Evolutionary conservation across 495 filamentous ascomycete species (phyloP).

Genomic region (Daldinia vernicosa): DNA sequence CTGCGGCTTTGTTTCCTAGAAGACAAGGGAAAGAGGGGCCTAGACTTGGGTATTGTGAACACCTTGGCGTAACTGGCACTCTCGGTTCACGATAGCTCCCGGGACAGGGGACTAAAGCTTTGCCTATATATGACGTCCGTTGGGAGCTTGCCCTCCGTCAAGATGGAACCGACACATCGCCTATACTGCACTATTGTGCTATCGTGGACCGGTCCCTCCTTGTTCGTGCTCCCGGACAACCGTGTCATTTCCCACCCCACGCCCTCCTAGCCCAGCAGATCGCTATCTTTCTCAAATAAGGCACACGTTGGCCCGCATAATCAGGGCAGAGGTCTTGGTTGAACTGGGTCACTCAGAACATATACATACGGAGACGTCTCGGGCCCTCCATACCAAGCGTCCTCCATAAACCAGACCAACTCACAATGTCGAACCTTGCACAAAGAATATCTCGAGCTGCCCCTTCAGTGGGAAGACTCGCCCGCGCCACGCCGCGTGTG

Average conservation of each 20-base stretch:
- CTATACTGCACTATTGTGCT: slow-evolving; percentile 10
- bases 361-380: slow-evolving; percentile 2
- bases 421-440: slow-evolving; percentile 39
- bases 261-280: slow-evolving; percentile 8
- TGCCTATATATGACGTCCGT: slow-evolving; percentile 34
- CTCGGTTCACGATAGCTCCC: slow-evolving; percentile 35
- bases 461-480: slow-evolving; percentile 34
- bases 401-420: neutral
- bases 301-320: slow-evolving; percentile 14
- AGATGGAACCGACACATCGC: slow-evolving; percentile 8
- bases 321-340: slow-evolving; percentile 2
- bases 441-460: slow-evolving; percentile 35
- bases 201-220: neutral
- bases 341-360: neutral
- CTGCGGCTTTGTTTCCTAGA: slow-evolving; percentile 6
- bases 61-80: slow-evolving; percentile 26
- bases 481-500: slow-evolving; percentile 25
- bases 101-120: slow-evolving; percentile 17
- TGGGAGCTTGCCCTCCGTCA: slow-evolving; percentile 6
- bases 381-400: neutral
- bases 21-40: slow-evolving; percentile 29
- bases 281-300: slow-evolving; percentile 12
- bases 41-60: slow-evolving; percentile 25
- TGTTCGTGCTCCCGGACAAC: slow-evolving; percentile 8
- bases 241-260: neutral